These are phyloP conservation scores for Prunus fruticosa DNA, from an alignment of 306 rosid species.

Conservation along the genomic window DNA sequence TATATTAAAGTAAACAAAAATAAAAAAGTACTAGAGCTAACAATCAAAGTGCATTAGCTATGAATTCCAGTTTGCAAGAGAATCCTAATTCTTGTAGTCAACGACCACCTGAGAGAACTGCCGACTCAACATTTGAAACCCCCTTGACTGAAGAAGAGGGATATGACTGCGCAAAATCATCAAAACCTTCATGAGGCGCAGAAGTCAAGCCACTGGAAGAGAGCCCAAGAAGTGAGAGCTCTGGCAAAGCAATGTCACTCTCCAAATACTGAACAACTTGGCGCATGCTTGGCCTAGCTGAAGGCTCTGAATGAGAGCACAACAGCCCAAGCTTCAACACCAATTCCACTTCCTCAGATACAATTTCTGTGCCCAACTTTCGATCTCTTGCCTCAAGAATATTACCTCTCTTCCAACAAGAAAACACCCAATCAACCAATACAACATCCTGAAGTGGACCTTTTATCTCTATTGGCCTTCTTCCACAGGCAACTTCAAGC, in stretches of 20 bases:
- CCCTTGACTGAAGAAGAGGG: slow-evolving; percentile 34
- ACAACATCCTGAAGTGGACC: neutral
- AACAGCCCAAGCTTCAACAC: neutral
- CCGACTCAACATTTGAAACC: slow-evolving; percentile 24
- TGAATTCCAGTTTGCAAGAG: too few relatives aligned
- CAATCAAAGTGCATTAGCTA: too few relatives aligned
- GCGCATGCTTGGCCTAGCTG: neutral
- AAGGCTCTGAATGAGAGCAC: neutral
- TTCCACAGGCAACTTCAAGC: slow-evolving; percentile 13
- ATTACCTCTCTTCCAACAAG: neutral
- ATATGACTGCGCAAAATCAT: slow-evolving; percentile 35
- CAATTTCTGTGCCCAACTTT: neutral
- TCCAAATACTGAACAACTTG: slow-evolving; percentile 14
- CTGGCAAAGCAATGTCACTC: slow-evolving; percentile 26
- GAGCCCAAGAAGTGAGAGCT: slow-evolving; percentile 24
- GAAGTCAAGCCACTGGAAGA: slow-evolving; percentile 29
- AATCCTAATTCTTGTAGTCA: slow-evolving; percentile 13
- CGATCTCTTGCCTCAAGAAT: neutral
- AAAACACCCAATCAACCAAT: neutral
- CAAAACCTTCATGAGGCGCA: slow-evolving; percentile 24
- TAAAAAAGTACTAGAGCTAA: too few relatives aligned
- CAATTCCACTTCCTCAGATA: neutral
- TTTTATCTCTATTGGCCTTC: neutral
- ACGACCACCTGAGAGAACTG: slow-evolving; percentile 49
- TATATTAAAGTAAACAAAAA: too few relatives aligned